Base-by-base conservation (phyloP, 208 protist species). In the Trypanosoma mega region DNA sequence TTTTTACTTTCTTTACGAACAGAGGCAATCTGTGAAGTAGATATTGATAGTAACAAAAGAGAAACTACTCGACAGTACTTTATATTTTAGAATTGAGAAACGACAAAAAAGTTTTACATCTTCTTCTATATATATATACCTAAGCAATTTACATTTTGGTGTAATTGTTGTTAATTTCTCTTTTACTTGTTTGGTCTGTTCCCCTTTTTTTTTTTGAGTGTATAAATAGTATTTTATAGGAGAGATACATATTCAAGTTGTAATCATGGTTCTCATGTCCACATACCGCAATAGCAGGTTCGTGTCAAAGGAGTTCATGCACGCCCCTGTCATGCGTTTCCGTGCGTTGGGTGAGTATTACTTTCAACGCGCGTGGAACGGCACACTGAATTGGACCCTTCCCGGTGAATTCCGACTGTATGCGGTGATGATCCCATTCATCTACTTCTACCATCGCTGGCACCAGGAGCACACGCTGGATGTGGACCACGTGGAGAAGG, bases 361-460 rank as follows among this genome's bases (percentile, higher is more conserved):
- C 78, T 90, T 82, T 61, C 74, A 86, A 63, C 89, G 89, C 53
- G 62, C 75, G 29, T 96, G 89, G 86, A 88, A 80, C 63, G 76
- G 76, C 21, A 78, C 70, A 29, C 66, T 86, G 41, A 74, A 83
- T 65, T 92, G 79, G 80, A 47, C 72, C 20, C 47, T 93, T 34
- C 85, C 86, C 8, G 84, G 85, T n/a, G 89, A 96, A 66, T 73
- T 80, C 56, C 85, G 86, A 43, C 60, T 91, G 30, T 92, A 78
- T 70, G 76, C 79, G 4, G 74, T 75, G 24, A 74, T 68, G 68
- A 79, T 91, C 36, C 80, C 80, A 21, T 43, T 85, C 34, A 87
- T 91, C 48, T 93, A 92, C 75, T 92, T 81, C 68, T 74, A 82
- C 47, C 84, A 92, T 69, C 89, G 89, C 82, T 91, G 82, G 83